Evolutionary conservation across 805 yeast genomes (phyloP).

Genomic region (Ogataea trehalophila): DNA sequence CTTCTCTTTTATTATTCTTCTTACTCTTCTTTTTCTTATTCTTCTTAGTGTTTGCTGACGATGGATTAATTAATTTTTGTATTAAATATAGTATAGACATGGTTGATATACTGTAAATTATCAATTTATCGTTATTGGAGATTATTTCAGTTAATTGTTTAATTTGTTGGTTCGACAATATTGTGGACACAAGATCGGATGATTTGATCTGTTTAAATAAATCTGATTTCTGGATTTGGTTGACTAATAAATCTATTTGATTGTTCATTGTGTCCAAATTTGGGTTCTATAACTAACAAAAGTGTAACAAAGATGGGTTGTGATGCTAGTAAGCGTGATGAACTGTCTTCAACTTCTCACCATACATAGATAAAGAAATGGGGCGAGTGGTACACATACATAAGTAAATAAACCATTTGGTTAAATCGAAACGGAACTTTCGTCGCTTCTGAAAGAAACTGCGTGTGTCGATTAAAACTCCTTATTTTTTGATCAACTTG

Average conservation of each 20-base stretch:
- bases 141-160: slow-evolving; percentile 6
- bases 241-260: too few relatives aligned
- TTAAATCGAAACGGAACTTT: too few relatives aligned
- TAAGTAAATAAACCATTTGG: too few relatives aligned
- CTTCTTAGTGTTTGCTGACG: background rate
- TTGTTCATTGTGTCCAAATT: background rate
- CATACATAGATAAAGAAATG: too few relatives aligned
- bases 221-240: background rate
- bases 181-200: slow-evolving; percentile 3
- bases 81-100: slow-evolving; percentile 8
- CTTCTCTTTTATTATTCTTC: slow-evolving; percentile 11
- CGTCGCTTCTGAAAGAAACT: too few relatives aligned
- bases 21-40: slow-evolving; percentile 8
- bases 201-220: background rate
- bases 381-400: too few relatives aligned
- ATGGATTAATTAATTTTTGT: slow-evolving; percentile 3
- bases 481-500: too few relatives aligned
- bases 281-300: too few relatives aligned
- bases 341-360: too few relatives aligned
- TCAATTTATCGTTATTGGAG: slow-evolving; percentile 12
- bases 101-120: slow-evolving; percentile 12
- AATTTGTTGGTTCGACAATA: slow-evolving; percentile 6
- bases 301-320: too few relatives aligned
- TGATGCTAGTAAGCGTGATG: too few relatives aligned
- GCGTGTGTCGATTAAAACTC: too few relatives aligned